Evolutionary conservation across 192 early-diverging fungal genomes (phyloP).

Genomic region (Umbelopsis sp.): DNA sequence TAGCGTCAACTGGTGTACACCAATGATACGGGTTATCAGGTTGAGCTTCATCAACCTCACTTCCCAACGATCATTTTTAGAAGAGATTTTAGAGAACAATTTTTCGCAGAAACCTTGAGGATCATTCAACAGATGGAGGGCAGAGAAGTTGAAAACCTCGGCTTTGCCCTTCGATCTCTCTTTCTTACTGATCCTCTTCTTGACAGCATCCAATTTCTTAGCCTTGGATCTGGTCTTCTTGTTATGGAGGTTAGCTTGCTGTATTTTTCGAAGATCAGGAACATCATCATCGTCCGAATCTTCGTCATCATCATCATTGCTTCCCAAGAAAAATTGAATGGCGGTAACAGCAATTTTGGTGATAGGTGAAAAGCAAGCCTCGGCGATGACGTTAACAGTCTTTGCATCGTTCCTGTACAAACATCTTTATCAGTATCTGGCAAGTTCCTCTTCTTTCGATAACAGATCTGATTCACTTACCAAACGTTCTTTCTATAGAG

Average conservation of each 20-base stretch:
- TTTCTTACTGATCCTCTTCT: constrained; percentile 73
- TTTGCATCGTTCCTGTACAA: constrained; percentile 87
- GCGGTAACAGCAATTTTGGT: constrained; percentile 94
- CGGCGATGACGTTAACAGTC: constrained; percentile 97
- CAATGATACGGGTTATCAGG: constrained; percentile 92
- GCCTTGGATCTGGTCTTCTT: constrained; percentile 86
- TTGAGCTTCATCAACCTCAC: constrained; percentile 92
- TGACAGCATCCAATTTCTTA: constrained; percentile 77
- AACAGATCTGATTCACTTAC: constrained; percentile 36
- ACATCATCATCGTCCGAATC: constrained; percentile 67
- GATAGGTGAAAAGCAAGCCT: constrained; percentile 92
- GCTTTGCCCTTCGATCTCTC: constrained; percentile 63
- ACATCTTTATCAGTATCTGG: neutral
- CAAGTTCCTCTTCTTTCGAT: neutral
- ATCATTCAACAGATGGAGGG: constrained; percentile 93
- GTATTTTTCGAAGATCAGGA: constrained; percentile 73
- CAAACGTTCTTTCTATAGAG: constrained; percentile 96
- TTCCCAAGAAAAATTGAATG: constrained; percentile 92
- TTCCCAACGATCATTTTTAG: constrained; percentile 85
- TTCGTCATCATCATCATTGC: constrained; percentile 73
- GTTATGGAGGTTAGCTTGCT: constrained; percentile 79
- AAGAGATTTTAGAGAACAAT: constrained; percentile 83
- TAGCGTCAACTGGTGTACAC: constrained; percentile 91
- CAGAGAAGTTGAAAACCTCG: constrained; percentile 90
- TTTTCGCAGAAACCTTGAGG: constrained; percentile 97